These are phyloP conservation scores for Mycoemilia scoparia DNA, from an alignment of 192 early-diverging fungal species.

Conservation along the genomic window DNA sequence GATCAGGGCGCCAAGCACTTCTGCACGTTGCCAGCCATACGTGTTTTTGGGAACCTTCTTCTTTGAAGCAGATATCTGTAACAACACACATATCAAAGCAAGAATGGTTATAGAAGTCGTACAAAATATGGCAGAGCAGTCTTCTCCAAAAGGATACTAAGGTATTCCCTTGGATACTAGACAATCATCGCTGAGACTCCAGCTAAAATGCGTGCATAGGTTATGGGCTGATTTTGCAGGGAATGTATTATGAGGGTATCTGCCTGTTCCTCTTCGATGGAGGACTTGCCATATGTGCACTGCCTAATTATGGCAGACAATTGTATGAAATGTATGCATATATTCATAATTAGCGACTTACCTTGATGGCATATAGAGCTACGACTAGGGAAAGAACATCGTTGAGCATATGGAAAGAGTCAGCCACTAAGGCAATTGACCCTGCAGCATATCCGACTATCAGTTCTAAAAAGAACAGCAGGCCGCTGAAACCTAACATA, in stretches of 20 bases:
- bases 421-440: conserved; percentile 72
- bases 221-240: too few species aligned
- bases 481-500: conserved; percentile 37
- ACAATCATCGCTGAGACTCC: too few species aligned
- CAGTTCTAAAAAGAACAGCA: conserved; percentile 67
- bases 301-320: background rate
- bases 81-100: too few species aligned
- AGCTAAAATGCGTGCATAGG: too few species aligned
- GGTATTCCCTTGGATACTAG: too few species aligned
- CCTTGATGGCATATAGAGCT: conserved; percentile 64
- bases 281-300: background rate
- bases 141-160: too few species aligned
- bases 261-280: too few species aligned
- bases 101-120: too few species aligned
- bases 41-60: conserved; percentile 44
- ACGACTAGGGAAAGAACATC: conserved; percentile 61
- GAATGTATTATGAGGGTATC: too few species aligned
- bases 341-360: conserved; percentile 1
- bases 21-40: conserved; percentile 82
- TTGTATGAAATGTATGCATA: background rate
- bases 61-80: conserved; percentile 38
- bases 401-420: conserved; percentile 86
- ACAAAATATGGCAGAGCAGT: too few species aligned
- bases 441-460: conserved; percentile 53
- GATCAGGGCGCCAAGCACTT: conserved; percentile 79